These are phyloP conservation scores for Thermomucor indicae-seudaticae DNA, from an alignment of 371 early-diverging fungal species.

Conservation along the genomic window DNA sequence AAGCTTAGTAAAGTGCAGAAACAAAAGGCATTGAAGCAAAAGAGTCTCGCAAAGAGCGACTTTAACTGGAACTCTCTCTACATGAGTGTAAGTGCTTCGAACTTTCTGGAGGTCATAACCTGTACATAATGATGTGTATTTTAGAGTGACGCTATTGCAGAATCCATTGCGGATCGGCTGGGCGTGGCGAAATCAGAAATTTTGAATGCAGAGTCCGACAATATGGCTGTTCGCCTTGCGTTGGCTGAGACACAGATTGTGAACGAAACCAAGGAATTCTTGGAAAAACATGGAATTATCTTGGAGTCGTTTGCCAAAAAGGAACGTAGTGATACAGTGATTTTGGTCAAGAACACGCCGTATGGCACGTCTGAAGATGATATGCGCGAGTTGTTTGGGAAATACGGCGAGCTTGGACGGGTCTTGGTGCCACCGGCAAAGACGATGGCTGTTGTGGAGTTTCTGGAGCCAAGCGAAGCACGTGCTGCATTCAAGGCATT, in stretches of 20 bases:
- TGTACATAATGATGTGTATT: background rate
- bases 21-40: slow-evolving; percentile 75
- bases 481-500: slow-evolving; percentile 83
- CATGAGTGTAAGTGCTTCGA: slow-evolving; percentile 72
- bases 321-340: slow-evolving; percentile 82
- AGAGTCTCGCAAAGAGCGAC: slow-evolving; percentile 72
- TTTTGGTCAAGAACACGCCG: slow-evolving; percentile 94
- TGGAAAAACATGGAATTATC: slow-evolving; percentile 83
- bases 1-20: slow-evolving; percentile 68
- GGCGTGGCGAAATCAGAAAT: slow-evolving; percentile 86
- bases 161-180: slow-evolving; percentile 89
- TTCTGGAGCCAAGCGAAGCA: slow-evolving; percentile 84
- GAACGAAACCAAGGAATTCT: slow-evolving; percentile 86
- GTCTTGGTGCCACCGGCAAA: slow-evolving; percentile 90
- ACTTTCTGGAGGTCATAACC: background rate
- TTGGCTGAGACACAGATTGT: slow-evolving; percentile 96
- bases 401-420: slow-evolving; percentile 84
- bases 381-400: slow-evolving; percentile 74
- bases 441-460: slow-evolving; percentile 95
- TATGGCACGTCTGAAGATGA: slow-evolving; percentile 78
- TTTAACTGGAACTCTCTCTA: slow-evolving; percentile 95
- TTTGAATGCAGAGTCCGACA: slow-evolving; percentile 79
- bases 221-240: slow-evolving; percentile 91
- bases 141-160: slow-evolving; percentile 89
- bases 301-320: slow-evolving; percentile 74